phyloP scores from a whole-genome alignment of 176 grass and related monocot genomes.

The Triticum dicoccoides region DNA sequence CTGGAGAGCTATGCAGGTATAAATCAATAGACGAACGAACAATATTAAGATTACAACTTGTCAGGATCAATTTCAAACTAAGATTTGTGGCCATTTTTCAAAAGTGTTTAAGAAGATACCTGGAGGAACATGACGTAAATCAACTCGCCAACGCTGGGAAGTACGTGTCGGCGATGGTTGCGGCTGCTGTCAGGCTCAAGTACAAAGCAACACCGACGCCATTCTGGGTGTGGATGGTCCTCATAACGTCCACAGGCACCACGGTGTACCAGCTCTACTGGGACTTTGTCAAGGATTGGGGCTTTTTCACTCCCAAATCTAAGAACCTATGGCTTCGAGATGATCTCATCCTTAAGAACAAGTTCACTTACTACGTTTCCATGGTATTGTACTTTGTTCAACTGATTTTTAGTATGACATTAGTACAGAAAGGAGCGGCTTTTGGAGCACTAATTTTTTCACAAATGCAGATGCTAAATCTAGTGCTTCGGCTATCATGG shows the following conservation, averaged over 20 bases:
- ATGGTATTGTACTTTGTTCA: slow-evolving; percentile 45
- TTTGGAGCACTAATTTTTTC: not conserved
- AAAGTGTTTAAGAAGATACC: slow-evolving; percentile 77
- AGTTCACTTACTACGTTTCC: slow-evolving; percentile 65
- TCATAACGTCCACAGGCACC: slow-evolving; percentile 57
- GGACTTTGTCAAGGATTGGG: slow-evolving; percentile 97
- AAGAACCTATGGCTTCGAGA: slow-evolving; percentile 23
- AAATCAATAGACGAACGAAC: not conserved
- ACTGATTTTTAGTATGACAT: not conserved
- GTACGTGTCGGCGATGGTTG: slow-evolving; percentile 87
- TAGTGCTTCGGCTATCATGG: slow-evolving; percentile 79
- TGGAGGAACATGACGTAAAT: slow-evolving; percentile 78
- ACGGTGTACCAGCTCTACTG: slow-evolving; percentile 92
- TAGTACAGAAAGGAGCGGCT: not conserved
- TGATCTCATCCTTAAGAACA: slow-evolving; percentile 83
- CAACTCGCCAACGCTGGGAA: slow-evolving; percentile 88
- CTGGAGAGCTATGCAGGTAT: too few relatives aligned
- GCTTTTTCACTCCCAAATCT: slow-evolving; percentile 53
- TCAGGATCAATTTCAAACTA: slow-evolving; percentile 9
- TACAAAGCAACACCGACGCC: slow-evolving; percentile 60
- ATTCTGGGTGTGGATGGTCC: slow-evolving; percentile 50
- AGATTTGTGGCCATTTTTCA: not conserved
- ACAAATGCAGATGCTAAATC: slow-evolving; percentile 63
- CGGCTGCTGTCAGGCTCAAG: slow-evolving; percentile 68
- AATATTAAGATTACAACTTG: not conserved